Evolutionary conservation across 768 basidiomycete genomes (phyloP), one percentile per base, ranked within the genome.

Genomic region (Xerocomus spinulosus): DNA sequence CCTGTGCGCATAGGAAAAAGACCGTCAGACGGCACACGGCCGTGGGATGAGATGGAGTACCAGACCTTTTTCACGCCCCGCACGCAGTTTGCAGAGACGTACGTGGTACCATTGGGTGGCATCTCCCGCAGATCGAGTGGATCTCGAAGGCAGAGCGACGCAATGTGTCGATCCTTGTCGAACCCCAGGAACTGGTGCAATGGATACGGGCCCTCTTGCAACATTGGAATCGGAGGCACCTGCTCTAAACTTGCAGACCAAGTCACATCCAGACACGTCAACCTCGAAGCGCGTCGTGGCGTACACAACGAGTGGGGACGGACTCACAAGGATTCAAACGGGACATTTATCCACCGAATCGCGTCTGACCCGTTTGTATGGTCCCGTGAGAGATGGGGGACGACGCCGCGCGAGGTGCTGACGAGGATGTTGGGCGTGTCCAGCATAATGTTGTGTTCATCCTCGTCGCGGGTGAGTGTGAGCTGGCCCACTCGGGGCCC

Each of bases 281-380:
- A 21, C 6, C 21, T 38, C 37, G 23, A 24, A 38, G 21, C 23
- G 23, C 14, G 24, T 38, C 5, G 37, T 25, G 37, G 15, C 23
- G 37, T 23, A 20, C n/a, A n/a, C 21, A 28, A 10, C 26, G 26
- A 28, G 26, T 28, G 26, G 26, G 26, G 26, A 28, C 5, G 26
- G 26, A 75, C 83, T 78, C 66, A 91, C 89, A 91, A 92, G 17
- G 82, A 76, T 67, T 92, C 89, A 58, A 90, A 91, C 1, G 88
- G 81, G 0, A 90, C 68, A 50, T 85, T 76, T 0, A 86, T 64
- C 78, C 85, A 87, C 48, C 64, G 73, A 26, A 87, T 75, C 1
- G 79, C 73, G 9, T 67, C 55, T 1, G 77, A 77, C 24, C 55
- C n/a, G n/a, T n/a, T n/a, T n/a, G n/a, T n/a, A n/a, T n/a, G n/a